A percentile compares a stretch with the other conserved stretches of the same genome.
Evolutionary conservation across 257 asterid species (phyloP).

Genomic region (Penstemon barbatus): DNA sequence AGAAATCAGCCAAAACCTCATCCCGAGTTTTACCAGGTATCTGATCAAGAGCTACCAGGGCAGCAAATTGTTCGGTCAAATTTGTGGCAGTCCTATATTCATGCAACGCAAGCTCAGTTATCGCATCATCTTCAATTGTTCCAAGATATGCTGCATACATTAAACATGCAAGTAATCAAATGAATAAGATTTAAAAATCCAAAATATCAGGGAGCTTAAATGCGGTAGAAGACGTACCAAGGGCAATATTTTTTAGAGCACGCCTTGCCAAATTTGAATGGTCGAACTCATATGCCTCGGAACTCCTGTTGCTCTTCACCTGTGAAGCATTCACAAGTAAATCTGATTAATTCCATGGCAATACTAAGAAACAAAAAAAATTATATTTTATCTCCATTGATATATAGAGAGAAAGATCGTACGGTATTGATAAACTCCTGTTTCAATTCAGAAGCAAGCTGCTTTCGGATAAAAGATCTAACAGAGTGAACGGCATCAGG

Average conservation of each 20-base stretch:
- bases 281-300: constrained; percentile 59
- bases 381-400: neutral
- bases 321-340: constrained; percentile 26
- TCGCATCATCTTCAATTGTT: constrained; percentile 56
- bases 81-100: constrained; percentile 82
- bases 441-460: constrained; percentile 70
- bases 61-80: constrained; percentile 89
- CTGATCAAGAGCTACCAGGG: constrained; percentile 82
- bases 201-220: neutral
- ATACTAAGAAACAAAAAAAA: neutral
- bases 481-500: constrained; percentile 92
- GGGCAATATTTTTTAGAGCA: constrained; percentile 70
- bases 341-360: constrained; percentile 7
- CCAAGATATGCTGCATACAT: constrained; percentile 69
- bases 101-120: constrained; percentile 63
- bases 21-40: constrained; percentile 68
- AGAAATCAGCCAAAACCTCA: constrained; percentile 83
- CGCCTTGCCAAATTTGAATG: constrained; percentile 77
- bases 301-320: constrained; percentile 61
- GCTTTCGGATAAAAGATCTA: constrained; percentile 63
- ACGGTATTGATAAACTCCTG: constrained; percentile 60
- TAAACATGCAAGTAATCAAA: constrained; percentile 7
- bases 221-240: constrained; percentile 41
- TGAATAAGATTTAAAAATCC: constrained; percentile 2
- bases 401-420: constrained; percentile 20